Base-by-base conservation (phyloP, 2,329 filamentous ascomycete genomes). In the Fusarium abutilonis region DNA sequence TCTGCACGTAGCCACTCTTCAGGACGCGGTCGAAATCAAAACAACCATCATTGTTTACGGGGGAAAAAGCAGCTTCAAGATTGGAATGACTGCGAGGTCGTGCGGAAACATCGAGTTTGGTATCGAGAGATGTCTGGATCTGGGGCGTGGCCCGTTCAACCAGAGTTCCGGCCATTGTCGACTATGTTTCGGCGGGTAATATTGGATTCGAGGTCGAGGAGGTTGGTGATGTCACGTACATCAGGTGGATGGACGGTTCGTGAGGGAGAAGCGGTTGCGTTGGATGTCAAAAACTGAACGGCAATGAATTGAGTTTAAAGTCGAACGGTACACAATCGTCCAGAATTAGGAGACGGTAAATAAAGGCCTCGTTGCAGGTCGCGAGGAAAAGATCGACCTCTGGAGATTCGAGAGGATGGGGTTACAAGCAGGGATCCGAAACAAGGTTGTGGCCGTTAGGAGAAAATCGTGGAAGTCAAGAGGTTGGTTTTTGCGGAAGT, bases 21-120 rank as follows among this genome's bases (percentile, higher is more conserved):
- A 98, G 85, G 52, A 98, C 91, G 46, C 93, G 89, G 76, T 99
- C 95, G 72, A 96, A 96, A 72, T 95, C 93, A 75, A 97, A 99
- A 76, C 92, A 95, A 62, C 95, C 95, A 76, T 96, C 93, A 76
- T 96, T 89, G 73, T 94, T 96, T 64, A 98, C 92, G 5, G 93
- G 92, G 28, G 92, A 95, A 72, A 92, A 88, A 14, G 88, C 82
- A 17, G 88, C 82, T 64, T 90, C 87, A 39, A 89, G 73, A 23
- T 74, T 70, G 21, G 71, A 67, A 41, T 73, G 71, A 52, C 67
- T 75, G 17, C 66, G 66, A 26, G 70, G 63, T 39, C 68, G 63
- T 17, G 66, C 28, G 23, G 64, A 48, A 42, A 55, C 31, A n/a
- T 66, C 51, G 32, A 60, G 43, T 5, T 67, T 66, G 39, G 54